Base-by-base conservation (phyloP, 2,329 filamentous ascomycete genomes). In the Boeremia exigua region DNA sequence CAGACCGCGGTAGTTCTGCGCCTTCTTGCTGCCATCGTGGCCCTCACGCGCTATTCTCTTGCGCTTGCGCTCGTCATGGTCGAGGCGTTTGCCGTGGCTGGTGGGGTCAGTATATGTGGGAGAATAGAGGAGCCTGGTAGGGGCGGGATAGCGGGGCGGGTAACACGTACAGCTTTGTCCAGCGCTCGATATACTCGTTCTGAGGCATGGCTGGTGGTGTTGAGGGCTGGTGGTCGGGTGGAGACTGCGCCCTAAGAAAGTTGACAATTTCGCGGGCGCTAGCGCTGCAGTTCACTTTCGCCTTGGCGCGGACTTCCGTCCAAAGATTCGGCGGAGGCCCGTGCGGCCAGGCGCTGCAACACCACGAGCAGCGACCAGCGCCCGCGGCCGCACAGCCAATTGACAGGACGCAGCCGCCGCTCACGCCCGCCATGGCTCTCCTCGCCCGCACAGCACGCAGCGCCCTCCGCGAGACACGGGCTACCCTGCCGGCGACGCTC, bases 1-100 rank as follows among this genome's bases (percentile, higher is more conserved):
- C 68, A 98, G 86, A 63, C 95, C 95, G 59, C 90, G 89, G 72
- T 97, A 84, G 77, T 95, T 96, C 82, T 98, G 94, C 23, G 95
- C 92, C 80, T 96, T 89, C 73, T 95, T 85, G 46, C 90, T 95
- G 53, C 86, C 86, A 79, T 93, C 88, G 83, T 99, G 94, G 57
- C 87, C 89, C 81, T 96, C 91, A 80, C 95, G 89, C 58, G 95
- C 95, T 60, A 86, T 81, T 68, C 88, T 87, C 84, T 99, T 99
- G 71, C 95, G 90, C 56, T 82, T 81, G 65, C 93, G 88, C 81
- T 99, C 95, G 72, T 97, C 93, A 77, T 94, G 86, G 75, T 96
- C 92, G 65, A 90, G 85, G 57, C 87, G 66, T 56, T 69, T 69
- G 54, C 66, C 66, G 50, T 69, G 66, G 48, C 66, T 69, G 57